A percentile compares a stretch with the other conserved stretches of the same genome.
Evolutionary conservation across 2,329 filamentous ascomycete genomes (phyloP).

Genomic region (Aspergillus pseudoviridinutans): DNA sequence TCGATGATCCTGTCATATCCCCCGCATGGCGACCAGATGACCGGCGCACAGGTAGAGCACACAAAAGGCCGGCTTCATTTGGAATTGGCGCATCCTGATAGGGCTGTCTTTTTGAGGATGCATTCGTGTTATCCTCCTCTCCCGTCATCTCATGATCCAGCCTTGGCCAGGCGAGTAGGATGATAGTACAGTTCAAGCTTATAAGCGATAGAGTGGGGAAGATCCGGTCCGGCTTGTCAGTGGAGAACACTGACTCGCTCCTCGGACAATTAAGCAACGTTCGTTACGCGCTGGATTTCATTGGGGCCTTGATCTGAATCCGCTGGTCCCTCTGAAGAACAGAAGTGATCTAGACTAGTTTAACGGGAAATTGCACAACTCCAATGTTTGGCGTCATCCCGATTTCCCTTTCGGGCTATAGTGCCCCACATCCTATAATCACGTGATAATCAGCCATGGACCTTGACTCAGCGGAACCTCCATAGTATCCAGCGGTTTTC

Average conservation of each 20-base stretch:
- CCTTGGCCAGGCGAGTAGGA: conserved; percentile 2
- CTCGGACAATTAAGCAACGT: conserved; percentile 8
- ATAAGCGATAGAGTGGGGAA: conserved; percentile 9
- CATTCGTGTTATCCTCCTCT: conserved; percentile 19
- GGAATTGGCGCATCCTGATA: conserved; percentile 4
- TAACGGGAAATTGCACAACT: conserved; percentile 5
- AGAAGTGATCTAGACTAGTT: conserved; percentile 3
- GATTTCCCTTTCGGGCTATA: conserved; percentile 17
- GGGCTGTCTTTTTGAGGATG: conserved; percentile 5
- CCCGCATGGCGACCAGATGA: conserved; percentile 7
- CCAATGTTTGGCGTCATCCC: conserved; percentile 20
- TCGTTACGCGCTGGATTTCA: conserved; percentile 6
- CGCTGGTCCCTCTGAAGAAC: conserved; percentile 5
- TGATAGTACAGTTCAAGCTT: conserved; percentile 9
- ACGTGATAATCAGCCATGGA: conserved; percentile 9
- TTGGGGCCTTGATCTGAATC: conserved; percentile 2
- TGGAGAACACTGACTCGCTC: conserved; percentile 8
- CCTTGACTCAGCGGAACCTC: conserved; percentile 7
- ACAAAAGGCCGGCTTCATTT: conserved; percentile 1
- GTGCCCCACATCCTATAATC: conserved; percentile 7
- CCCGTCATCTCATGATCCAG: conserved; percentile 27
- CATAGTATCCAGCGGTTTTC: background rate
- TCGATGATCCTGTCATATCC: conserved; percentile 4
- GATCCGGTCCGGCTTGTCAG: conserved; percentile 4
- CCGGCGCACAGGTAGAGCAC: conserved; percentile 2